These are phyloP conservation scores for Dinochytrium kinnereticum DNA, from an alignment of 371 early-diverging fungal species.

Conservation along the genomic window DNA sequence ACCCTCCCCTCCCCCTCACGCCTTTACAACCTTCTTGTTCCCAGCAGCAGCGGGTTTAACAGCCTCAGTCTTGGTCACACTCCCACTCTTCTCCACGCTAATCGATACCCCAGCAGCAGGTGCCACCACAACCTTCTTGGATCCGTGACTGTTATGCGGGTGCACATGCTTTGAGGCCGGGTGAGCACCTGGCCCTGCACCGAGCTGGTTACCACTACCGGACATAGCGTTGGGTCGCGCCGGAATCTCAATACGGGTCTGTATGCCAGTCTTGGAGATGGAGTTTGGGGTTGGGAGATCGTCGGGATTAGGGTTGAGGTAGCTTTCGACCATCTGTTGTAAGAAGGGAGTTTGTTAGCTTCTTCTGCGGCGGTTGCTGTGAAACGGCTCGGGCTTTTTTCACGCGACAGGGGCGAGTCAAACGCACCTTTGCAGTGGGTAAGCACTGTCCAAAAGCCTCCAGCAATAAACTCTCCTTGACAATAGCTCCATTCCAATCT, in stretches of 20 bases:
- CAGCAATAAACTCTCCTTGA: conserved; percentile 56
- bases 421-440: conserved; percentile 47
- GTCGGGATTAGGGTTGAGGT: conserved; percentile 26
- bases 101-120: neutral
- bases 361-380: neutral
- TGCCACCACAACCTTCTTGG: conserved; percentile 26
- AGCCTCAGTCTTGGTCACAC: neutral
- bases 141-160: conserved; percentile 28
- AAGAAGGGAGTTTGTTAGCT: neutral
- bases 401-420: too few relatives aligned
- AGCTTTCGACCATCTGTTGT: conserved; percentile 22
- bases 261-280: neutral
- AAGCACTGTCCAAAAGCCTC: conserved; percentile 65
- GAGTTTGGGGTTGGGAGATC: neutral
- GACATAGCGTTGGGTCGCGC: neutral
- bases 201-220: neutral
- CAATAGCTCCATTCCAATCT: conserved; percentile 58
- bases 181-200: conserved; percentile 5
- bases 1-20: conserved; percentile 5
- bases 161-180: conserved; percentile 43
- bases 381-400: too few relatives aligned
- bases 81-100: neutral
- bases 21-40: conserved; percentile 12
- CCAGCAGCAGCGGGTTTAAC: neutral
- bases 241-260: neutral